These are phyloP conservation scores for Exobasidium rhododendri DNA, from an alignment of 1,284 basidiomycete genomes.

Conservation along the genomic window DNA sequence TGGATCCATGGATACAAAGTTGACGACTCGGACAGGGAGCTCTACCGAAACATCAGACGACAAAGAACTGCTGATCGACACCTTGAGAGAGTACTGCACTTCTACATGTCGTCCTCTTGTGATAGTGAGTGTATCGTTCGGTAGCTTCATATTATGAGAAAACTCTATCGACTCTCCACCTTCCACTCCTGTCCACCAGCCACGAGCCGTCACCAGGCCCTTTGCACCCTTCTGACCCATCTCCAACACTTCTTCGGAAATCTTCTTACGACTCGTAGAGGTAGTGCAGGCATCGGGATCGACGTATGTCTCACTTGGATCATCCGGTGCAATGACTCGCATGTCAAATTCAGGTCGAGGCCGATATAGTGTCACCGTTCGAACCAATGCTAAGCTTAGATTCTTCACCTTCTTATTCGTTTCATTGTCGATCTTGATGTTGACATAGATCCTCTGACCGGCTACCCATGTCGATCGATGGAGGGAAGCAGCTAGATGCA, in stretches of 20 bases:
- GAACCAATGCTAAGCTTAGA: constrained; percentile 67
- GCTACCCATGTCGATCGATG: constrained; percentile 79
- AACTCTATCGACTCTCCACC: constrained; percentile 37
- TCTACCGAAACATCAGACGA: constrained; percentile 67
- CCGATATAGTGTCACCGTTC: constrained; percentile 70
- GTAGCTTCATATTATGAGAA: constrained; percentile 45
- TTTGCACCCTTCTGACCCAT: constrained; percentile 46
- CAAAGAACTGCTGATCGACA: constrained; percentile 68
- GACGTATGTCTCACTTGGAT: constrained; percentile 23
- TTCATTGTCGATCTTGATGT: constrained; percentile 70
- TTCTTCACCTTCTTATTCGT: constrained; percentile 68
- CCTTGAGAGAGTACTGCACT: constrained; percentile 71
- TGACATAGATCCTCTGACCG: constrained; percentile 75
- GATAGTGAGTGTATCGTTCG: constrained; percentile 71
- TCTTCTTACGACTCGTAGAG: constrained; percentile 43
- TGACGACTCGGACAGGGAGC: constrained; percentile 71
- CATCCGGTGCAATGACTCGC: constrained; percentile 16
- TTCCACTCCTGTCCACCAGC: constrained; percentile 53
- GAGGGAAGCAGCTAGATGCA: constrained; percentile 70
- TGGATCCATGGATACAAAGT: constrained; percentile 76
- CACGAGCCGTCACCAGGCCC: constrained; percentile 38
- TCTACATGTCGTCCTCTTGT: constrained; percentile 73
- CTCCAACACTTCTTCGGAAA: constrained; percentile 43
- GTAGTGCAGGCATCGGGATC: constrained; percentile 46
- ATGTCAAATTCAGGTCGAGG: constrained; percentile 60